Conservation (phyloP, 2,329 filamentous ascomycete species). For the Trichoderma guizhouense region DNA sequence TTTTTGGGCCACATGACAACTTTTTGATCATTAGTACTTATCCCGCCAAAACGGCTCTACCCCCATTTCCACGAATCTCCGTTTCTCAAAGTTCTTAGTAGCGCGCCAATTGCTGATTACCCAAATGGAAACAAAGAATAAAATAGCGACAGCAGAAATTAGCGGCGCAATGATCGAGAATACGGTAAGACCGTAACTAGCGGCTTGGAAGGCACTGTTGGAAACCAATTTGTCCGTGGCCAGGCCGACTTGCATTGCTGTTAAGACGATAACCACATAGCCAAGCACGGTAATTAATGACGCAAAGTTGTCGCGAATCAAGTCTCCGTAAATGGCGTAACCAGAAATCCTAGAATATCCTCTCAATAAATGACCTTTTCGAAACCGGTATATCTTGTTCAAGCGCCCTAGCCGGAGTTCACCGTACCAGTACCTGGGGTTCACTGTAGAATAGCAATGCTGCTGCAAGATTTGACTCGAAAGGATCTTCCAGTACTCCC, state of each 20-base stretch:
- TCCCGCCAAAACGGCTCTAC: neutral
- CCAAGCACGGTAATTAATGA: constrained; percentile 39
- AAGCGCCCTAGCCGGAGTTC: constrained; percentile 39
- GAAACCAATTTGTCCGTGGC: constrained; percentile 32
- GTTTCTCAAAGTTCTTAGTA: neutral
- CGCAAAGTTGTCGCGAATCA: constrained; percentile 43
- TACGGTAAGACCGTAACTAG: constrained; percentile 46
- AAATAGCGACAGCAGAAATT: constrained; percentile 3
- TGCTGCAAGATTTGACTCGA: constrained; percentile 23
- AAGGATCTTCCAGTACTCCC: constrained; percentile 35
- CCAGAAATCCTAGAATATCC: constrained; percentile 22
- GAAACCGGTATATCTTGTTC: constrained; percentile 40
- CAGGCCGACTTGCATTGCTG: constrained; percentile 49
- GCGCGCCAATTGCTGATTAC: neutral
- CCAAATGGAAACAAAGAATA: neutral
- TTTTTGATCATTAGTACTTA: neutral
- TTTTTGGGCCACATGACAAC: neutral
- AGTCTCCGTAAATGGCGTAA: constrained; percentile 36
- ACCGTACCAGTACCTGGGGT: constrained; percentile 39
- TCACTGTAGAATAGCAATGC: constrained; percentile 26
- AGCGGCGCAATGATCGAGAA: constrained; percentile 44
- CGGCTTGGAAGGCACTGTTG: constrained; percentile 39
- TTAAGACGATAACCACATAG: constrained; percentile 44
- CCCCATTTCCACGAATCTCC: neutral
- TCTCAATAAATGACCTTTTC: constrained; percentile 18